phyloP scores from a whole-genome alignment of 225 moss, liverwort and hornwort species.

The Antitrichia curtipendula region DNA sequence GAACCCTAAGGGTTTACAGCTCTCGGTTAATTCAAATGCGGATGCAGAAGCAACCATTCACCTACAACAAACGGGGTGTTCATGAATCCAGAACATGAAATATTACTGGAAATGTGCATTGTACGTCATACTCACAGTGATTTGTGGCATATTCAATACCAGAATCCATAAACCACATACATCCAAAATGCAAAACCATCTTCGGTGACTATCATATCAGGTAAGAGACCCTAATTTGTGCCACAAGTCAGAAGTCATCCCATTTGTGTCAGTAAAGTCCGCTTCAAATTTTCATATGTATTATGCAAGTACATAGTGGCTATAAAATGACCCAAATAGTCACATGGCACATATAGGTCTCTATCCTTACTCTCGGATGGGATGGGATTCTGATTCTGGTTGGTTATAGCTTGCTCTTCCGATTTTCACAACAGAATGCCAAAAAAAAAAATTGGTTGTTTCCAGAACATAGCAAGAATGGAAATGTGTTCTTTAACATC shows the following conservation, averaged over 20 bases:
- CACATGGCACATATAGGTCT: neutral
- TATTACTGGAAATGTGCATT: neutral
- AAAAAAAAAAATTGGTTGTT: neutral
- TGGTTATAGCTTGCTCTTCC: neutral
- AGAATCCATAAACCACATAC: neutral
- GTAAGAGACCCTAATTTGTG: neutral
- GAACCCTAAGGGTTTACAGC: neutral
- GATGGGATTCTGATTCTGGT: too few species aligned
- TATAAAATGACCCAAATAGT: neutral
- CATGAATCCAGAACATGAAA: neutral
- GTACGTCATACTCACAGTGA: too few species aligned
- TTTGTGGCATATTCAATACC: neutral
- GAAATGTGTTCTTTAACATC: neutral
- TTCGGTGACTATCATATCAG: neutral
- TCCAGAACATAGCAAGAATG: neutral
- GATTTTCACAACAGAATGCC: neutral
- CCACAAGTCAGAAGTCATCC: neutral
- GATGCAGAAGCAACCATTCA: neutral
- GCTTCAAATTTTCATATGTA: neutral
- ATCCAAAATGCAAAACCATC: neutral
- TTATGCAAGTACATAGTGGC: neutral
- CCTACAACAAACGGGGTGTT: neutral
- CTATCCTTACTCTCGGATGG: neutral
- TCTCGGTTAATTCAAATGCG: neutral
- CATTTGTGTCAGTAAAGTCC: neutral